Percentiles rank a stretch among this genome's conserved stretches.
These are phyloP conservation scores for Neonectria punicea DNA, from an alignment of 2,329 filamentous ascomycete genomes.

Conservation along the genomic window DNA sequence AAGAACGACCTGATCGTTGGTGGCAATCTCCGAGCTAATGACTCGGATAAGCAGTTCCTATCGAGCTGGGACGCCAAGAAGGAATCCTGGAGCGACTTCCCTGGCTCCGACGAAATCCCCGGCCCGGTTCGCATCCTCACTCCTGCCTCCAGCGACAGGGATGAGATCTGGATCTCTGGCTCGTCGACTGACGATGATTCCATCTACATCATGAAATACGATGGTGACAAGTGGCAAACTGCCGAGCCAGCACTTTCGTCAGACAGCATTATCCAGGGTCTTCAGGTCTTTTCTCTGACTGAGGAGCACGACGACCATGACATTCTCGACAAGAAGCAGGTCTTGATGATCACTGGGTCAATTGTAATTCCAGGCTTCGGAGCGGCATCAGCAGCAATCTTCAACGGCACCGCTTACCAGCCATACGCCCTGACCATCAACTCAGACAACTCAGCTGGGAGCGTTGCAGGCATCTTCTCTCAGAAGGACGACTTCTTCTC, in stretches of 20 bases:
- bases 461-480: slow-evolving; percentile 84
- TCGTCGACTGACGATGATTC: slow-evolving; percentile 70
- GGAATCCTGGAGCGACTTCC: slow-evolving; percentile 72
- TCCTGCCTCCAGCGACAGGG: slow-evolving; percentile 75
- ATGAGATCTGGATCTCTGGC: slow-evolving; percentile 86
- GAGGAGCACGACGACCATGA: slow-evolving; percentile 72
- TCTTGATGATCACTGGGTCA: slow-evolving; percentile 85
- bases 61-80: slow-evolving; percentile 77
- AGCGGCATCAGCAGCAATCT: slow-evolving; percentile 85
- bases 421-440: slow-evolving; percentile 85
- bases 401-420: slow-evolving; percentile 80
- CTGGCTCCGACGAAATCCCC: slow-evolving; percentile 73
- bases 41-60: slow-evolving; percentile 70
- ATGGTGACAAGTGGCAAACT: slow-evolving; percentile 76
- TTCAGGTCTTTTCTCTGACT: slow-evolving; percentile 83
- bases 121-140: slow-evolving; percentile 83
- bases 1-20: slow-evolving; percentile 78
- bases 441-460: slow-evolving; percentile 72
- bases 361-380: slow-evolving; percentile 81
- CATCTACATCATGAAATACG: slow-evolving; percentile 83
- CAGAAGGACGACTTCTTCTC: slow-evolving; percentile 82
- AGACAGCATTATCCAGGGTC: slow-evolving; percentile 76
- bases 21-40: slow-evolving; percentile 77
- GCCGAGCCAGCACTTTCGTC: slow-evolving; percentile 71
- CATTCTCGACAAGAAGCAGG: slow-evolving; percentile 73